These are phyloP conservation scores for Kluyveromyces starmeri DNA, from an alignment of 805 yeast genomes.

Conservation along the genomic window DNA sequence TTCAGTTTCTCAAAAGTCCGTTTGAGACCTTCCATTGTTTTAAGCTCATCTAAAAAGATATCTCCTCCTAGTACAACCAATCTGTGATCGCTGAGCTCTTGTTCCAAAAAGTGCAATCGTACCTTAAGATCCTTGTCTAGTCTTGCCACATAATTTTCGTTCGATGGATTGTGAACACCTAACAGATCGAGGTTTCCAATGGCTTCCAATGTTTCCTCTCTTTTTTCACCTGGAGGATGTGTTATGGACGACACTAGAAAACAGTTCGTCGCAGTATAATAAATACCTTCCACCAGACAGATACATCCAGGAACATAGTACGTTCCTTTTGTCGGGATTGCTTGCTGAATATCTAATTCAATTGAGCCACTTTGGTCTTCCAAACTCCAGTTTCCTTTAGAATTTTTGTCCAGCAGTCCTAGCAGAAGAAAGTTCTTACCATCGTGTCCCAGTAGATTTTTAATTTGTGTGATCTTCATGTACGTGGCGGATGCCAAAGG, in stretches of 20 bases:
- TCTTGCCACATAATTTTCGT: slow-evolving; percentile 36
- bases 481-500: slow-evolving; percentile 5
- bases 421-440: slow-evolving; percentile 67
- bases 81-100: slow-evolving; percentile 44
- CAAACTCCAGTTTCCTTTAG: slow-evolving; percentile 60
- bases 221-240: slow-evolving; percentile 82
- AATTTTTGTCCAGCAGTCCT: slow-evolving; percentile 60
- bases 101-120: slow-evolving; percentile 49
- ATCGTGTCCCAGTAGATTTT: slow-evolving; percentile 79
- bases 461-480: slow-evolving; percentile 57
- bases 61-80: slow-evolving; percentile 70
- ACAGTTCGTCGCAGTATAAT: slow-evolving; percentile 53
- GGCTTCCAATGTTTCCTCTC: slow-evolving; percentile 57
- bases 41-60: slow-evolving; percentile 51
- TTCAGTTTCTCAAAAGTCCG: slow-evolving; percentile 52
- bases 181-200: slow-evolving; percentile 73
- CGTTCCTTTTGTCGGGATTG: slow-evolving; percentile 53
- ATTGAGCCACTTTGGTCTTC: slow-evolving; percentile 78
- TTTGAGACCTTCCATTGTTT: slow-evolving; percentile 52
- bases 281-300: slow-evolving; percentile 77
- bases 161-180: slow-evolving; percentile 33
- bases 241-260: slow-evolving; percentile 71
- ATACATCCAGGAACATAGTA: slow-evolving; percentile 70
- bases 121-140: slow-evolving; percentile 52
- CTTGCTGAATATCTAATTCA: slow-evolving; percentile 53